These are phyloP conservation scores for Lachnellula subtilissima DNA, from an alignment of 2,329 filamentous ascomycete species.

Conservation along the genomic window DNA sequence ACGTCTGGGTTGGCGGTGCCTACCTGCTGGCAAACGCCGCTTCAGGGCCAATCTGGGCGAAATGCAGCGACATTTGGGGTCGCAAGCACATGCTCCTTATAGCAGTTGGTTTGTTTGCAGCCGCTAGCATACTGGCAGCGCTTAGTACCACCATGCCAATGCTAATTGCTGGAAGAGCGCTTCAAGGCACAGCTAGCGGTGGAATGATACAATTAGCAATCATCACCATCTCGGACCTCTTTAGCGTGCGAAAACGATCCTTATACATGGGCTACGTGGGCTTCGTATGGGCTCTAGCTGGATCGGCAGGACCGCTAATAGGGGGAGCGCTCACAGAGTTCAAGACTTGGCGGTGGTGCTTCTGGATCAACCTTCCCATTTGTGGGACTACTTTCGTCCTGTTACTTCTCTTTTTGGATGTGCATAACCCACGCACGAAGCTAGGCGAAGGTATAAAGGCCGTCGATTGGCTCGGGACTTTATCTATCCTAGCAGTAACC, in stretches of 20 bases:
- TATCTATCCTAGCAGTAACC: constrained; percentile 64
- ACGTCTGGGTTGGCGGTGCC: constrained; percentile 49
- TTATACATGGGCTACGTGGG: constrained; percentile 45
- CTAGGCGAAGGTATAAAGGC: constrained; percentile 54
- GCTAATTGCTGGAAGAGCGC: constrained; percentile 55
- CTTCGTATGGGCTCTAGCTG: constrained; percentile 57
- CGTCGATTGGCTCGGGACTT: constrained; percentile 53
- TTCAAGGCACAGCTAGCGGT: constrained; percentile 61
- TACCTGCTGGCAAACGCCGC: constrained; percentile 43
- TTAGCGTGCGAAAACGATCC: constrained; percentile 42
- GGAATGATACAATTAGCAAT: constrained; percentile 60
- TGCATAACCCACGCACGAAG: constrained; percentile 57
- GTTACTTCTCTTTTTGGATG: constrained; percentile 54
- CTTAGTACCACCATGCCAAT: constrained; percentile 54
- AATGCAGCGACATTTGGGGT: constrained; percentile 63
- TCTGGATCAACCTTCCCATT: constrained; percentile 51
- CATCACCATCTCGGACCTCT: constrained; percentile 59
- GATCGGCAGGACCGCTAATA: constrained; percentile 55
- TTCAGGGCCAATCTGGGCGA: constrained; percentile 43
- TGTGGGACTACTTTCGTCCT: constrained; percentile 41
- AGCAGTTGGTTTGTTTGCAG: constrained; percentile 57
- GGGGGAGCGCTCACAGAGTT: constrained; percentile 56
- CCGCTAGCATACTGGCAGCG: constrained; percentile 56
- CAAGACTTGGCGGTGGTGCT: constrained; percentile 57
- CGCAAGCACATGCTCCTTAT: constrained; percentile 57